Evolutionary conservation across 2,329 filamentous ascomycete genomes (phyloP).

Genomic region (Penicillium brevicompactum): DNA sequence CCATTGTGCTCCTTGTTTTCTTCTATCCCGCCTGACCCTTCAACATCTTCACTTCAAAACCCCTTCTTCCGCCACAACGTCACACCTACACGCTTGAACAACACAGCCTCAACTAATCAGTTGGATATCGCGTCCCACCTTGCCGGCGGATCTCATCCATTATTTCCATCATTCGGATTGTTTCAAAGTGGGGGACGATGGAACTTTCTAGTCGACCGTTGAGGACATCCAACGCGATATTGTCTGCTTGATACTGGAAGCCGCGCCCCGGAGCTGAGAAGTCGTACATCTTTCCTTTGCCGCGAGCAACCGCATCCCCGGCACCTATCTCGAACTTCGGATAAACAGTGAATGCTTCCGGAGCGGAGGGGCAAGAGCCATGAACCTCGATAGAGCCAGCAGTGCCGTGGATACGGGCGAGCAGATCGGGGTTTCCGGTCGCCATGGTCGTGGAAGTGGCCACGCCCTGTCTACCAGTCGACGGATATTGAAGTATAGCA

Average conservation of each 20-base stretch:
- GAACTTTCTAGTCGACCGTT: slow-evolving; percentile 39
- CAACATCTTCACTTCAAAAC: too few relatives aligned
- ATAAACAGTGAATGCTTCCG: neutral
- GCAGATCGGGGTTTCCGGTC: neutral
- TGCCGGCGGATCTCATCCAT: slow-evolving; percentile 51
- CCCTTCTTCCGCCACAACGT: too few relatives aligned
- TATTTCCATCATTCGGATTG: slow-evolving; percentile 49
- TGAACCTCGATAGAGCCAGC: slow-evolving; percentile 3
- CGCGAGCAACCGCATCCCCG: slow-evolving; percentile 9
- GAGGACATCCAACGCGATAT: slow-evolving; percentile 34
- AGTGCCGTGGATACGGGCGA: slow-evolving; percentile 17
- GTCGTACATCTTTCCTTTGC: slow-evolving; percentile 29
- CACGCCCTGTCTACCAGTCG: slow-evolving; percentile 45
- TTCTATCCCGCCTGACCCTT: too few relatives aligned
- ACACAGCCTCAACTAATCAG: neutral
- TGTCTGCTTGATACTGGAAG: slow-evolving; percentile 40
- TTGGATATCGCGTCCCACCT: slow-evolving; percentile 32
- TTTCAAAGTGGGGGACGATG: slow-evolving; percentile 52
- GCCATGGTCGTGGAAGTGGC: slow-evolving; percentile 41
- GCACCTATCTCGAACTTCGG: neutral
- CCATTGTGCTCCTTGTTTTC: too few relatives aligned
- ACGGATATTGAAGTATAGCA: slow-evolving; percentile 44
- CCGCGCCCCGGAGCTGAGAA: slow-evolving; percentile 20
- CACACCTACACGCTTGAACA: neutral
- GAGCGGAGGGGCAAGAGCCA: neutral